Evolutionary conservation across 352 stramenopile species (phyloP).

Genomic region (Pythium aphanidermatum): DNA sequence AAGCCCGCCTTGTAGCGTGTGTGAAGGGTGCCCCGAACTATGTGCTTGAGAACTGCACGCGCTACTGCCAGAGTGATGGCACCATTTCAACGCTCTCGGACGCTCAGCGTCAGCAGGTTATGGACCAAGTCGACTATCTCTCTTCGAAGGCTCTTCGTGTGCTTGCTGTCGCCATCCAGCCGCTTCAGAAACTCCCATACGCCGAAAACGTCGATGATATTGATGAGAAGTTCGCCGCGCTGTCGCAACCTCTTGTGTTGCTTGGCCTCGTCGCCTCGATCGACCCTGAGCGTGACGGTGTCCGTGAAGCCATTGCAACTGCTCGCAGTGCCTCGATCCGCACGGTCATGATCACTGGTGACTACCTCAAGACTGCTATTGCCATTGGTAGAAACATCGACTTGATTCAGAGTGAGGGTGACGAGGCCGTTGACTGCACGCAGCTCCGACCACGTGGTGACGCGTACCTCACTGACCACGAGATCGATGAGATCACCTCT

Average conservation of each 20-base stretch:
- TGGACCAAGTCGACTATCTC: slow-evolving; percentile 49
- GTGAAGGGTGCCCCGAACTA: slow-evolving; percentile 74
- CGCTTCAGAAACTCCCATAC: slow-evolving; percentile 42
- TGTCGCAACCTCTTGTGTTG: slow-evolving; percentile 83
- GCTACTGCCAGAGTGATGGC: slow-evolving; percentile 43
- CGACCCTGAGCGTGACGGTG: slow-evolving; percentile 61
- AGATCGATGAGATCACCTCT: slow-evolving; percentile 87
- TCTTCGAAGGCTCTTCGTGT: slow-evolving; percentile 82
- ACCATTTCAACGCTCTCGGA: slow-evolving; percentile 34
- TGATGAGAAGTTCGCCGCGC: slow-evolving; percentile 58
- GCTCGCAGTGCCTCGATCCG: slow-evolving; percentile 50
- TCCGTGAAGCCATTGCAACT: slow-evolving; percentile 42
- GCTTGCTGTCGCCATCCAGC: slow-evolving; percentile 86
- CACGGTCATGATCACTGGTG: slow-evolving; percentile 93
- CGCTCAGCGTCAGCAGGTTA: slow-evolving; percentile 42
- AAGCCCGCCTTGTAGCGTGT: slow-evolving; percentile 39
- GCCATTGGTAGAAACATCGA: slow-evolving; percentile 92
- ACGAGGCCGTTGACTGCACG: slow-evolving; percentile 72
- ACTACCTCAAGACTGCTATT: slow-evolving; percentile 93
- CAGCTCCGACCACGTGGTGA: slow-evolving; percentile 40
- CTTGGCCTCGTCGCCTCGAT: slow-evolving; percentile 92
- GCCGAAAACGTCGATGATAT: slow-evolving; percentile 37
- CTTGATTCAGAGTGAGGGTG: slow-evolving; percentile 68
- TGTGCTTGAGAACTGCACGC: slow-evolving; percentile 61
- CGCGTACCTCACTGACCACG: slow-evolving; percentile 51